Base-by-base conservation (phyloP, 768 basidiomycete species). In the Naganishia friedmannii region DNA sequence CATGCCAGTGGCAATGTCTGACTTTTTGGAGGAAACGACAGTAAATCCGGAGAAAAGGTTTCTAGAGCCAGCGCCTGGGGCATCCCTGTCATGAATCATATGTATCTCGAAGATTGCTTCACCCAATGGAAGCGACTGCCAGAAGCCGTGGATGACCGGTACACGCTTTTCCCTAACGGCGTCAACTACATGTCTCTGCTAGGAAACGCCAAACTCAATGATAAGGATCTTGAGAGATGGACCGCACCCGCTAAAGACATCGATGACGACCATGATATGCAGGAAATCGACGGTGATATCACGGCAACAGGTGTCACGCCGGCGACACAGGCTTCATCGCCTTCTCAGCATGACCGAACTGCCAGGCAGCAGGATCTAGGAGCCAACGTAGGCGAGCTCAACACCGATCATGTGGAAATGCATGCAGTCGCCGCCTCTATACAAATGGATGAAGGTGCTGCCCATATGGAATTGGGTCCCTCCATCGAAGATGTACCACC, bases 61-160 rank as follows among this genome's bases (percentile, higher is more conserved):
- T 81, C 82, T 8, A 90, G 90, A 75, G 91, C 92, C 0, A 83
- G 84, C 9, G 83, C 86, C 0, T 95, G 93, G 93, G 86, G 86
- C 0, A 89, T 94, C 71, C 89, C 92, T 0, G 84, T 93, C 69
- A 89, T 94, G 13, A 95, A 93, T 74, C 93, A 97, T 74, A 85
- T 85, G 0, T 96, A 92, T 92, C 84, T 96, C 3, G 93, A 96
- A 76, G 91, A 93, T 72, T 94, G 91, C 77, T 90, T 93, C 76
- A 81, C 87, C 26, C 84, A 87, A 65, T 96, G 93, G 93, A 85
- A 29, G 15, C 4, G 57, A 23, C 17, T 70, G 23, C 53, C 53
- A 28, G 60, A 63, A 13, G 32, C 54, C 6, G 65, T 28, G 26
- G 57, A 69, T 39, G 46, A 13, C 10, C 32, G 28, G n/a, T 74